Conservation (phyloP, 441 rosid species). For the Breynia disticha region DNA sequence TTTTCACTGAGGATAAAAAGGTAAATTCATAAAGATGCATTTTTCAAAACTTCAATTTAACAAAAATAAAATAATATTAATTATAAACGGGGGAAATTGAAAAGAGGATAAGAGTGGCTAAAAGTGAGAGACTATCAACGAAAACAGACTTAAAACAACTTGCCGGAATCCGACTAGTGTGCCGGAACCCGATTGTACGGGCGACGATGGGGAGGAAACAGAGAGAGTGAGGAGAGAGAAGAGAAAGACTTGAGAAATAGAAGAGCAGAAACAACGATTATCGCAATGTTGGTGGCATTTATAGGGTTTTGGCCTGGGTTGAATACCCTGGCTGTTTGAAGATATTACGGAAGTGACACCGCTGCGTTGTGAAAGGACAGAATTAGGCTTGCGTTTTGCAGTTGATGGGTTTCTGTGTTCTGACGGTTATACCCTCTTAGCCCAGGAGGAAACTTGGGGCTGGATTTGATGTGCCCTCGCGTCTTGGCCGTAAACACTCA, state of each 20-base stretch:
- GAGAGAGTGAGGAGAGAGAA: neutral
- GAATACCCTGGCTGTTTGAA: constrained; percentile 3
- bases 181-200: constrained; percentile 10
- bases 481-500: no score
- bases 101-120: neutral
- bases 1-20: neutral
- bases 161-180: constrained; percentile 5
- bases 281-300: neutral
- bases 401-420: no score
- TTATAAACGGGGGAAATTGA: neutral
- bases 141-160: neutral
- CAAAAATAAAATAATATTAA: neutral
- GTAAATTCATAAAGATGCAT: neutral
- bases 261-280: constrained; percentile 2
- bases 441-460: no score
- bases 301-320: constrained; percentile 1
- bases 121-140: neutral
- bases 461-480: no score
- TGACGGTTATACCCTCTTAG: no score
- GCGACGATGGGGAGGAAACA: neutral
- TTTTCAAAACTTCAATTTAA: neutral
- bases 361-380: no score
- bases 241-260: neutral
- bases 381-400: no score
- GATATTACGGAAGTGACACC: no score